Conservation (phyloP, 23 red algal species). For the Pyropia yezoensis region DNA sequence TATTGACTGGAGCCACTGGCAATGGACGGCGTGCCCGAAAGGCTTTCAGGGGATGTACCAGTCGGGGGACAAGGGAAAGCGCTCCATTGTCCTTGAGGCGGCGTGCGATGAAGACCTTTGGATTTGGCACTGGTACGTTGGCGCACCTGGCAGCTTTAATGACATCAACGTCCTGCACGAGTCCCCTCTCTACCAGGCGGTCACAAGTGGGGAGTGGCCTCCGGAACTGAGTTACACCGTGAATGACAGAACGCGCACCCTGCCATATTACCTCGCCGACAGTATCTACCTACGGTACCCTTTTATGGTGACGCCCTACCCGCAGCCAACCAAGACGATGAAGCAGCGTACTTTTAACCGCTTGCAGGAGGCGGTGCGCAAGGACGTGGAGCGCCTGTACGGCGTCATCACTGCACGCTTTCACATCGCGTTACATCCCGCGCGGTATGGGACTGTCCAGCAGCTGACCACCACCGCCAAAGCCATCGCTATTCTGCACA, state of each 20-base stretch:
- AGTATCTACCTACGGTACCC: conserved; percentile 4
- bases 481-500: conserved; percentile 4
- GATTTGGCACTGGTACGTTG: conserved; percentile 11
- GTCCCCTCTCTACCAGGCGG: neutral
- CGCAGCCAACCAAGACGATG: too few species aligned
- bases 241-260: conserved; percentile 1
- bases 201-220: neutral
- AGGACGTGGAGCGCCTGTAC: too few species aligned
- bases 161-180: conserved; percentile 22
- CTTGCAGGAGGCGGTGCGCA: neutral
- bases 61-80: conserved; percentile 4
- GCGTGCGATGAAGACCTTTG: conserved; percentile 11
- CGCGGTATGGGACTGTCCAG: neutral
- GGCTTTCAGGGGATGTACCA: conserved; percentile 8
- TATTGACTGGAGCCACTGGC: conserved; percentile 7
- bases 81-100: conserved; percentile 13
- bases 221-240: neutral
- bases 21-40: conserved; percentile 13
- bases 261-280: too few species aligned
- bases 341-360: neutral
- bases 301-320: too few species aligned
- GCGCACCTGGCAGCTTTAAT: conserved; percentile 7
- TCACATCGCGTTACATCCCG: neutral
- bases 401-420: too few species aligned
- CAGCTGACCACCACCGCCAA: neutral